Percentiles rank a stretch among this genome's conserved stretches.
Conservation (phyloP, 352 stramenopile genomes). For the Phytophthora colocasiae region DNA sequence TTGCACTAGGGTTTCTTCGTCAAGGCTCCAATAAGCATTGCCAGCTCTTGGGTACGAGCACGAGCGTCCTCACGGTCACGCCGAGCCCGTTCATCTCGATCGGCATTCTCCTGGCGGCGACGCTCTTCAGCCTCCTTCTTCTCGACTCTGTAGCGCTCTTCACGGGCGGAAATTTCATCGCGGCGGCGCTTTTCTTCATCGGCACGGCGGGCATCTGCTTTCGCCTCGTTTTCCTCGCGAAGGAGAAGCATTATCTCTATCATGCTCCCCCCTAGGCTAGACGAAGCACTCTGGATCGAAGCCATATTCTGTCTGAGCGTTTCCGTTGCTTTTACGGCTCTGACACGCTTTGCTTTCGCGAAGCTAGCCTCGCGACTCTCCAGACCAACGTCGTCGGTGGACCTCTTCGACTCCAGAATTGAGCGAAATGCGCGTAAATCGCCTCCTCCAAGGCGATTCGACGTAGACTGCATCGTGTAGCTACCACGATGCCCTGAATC, state of each 20-base stretch:
- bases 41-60: slow-evolving; percentile 7
- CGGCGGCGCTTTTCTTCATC: slow-evolving; percentile 3
- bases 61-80: slow-evolving; percentile 12
- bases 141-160: not conserved
- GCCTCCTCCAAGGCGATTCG: not conserved
- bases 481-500: too few species aligned
- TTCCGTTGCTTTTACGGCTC: not conserved
- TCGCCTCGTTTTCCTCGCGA: slow-evolving; percentile 3
- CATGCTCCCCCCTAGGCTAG: not conserved
- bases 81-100: slow-evolving; percentile 1
- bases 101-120: slow-evolving; percentile 8
- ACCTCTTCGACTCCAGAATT: not conserved
- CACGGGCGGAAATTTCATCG: not conserved
- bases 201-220: not conserved
- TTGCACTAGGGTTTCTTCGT: slow-evolving; percentile 1
- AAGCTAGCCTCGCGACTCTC: not conserved
- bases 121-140: slow-evolving; percentile 10
- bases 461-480: not conserved
- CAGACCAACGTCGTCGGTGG: not conserved
- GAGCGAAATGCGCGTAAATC: not conserved
- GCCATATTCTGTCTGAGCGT: not conserved
- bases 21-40: not conserved
- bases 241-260: slow-evolving; percentile 13
- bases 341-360: not conserved
- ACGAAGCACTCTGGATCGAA: not conserved